Conservation (phyloP, 2,329 filamentous ascomycete species). For the Zasmidium citrigriseum region DNA sequence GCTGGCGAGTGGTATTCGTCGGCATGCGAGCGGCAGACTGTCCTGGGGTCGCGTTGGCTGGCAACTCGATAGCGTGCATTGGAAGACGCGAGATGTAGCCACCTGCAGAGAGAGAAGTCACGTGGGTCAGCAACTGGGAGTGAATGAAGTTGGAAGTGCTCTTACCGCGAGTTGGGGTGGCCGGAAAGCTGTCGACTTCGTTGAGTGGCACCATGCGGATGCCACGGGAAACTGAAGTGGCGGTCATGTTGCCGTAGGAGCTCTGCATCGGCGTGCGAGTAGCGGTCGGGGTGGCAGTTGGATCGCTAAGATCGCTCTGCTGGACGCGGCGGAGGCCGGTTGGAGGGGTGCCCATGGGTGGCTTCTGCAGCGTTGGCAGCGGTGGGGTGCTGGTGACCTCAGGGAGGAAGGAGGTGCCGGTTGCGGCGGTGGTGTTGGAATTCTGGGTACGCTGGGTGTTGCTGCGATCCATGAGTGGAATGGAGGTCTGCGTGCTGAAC, state of each 20-base stretch:
- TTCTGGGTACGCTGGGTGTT: slow-evolving; percentile 21
- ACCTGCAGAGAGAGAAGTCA: neutral
- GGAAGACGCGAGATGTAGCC: neutral
- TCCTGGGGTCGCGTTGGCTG: neutral
- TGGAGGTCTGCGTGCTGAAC: slow-evolving; percentile 13
- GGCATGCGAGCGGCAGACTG: too few relatives aligned
- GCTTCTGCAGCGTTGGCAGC: slow-evolving; percentile 33
- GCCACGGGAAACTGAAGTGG: too few relatives aligned
- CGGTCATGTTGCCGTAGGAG: neutral
- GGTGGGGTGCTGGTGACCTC: slow-evolving; percentile 33
- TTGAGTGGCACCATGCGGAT: too few relatives aligned
- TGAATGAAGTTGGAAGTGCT: too few relatives aligned
- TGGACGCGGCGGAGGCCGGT: neutral
- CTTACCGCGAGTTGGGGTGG: slow-evolving; percentile 13
- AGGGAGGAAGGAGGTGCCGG: slow-evolving; percentile 27
- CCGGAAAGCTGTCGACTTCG: too few relatives aligned
- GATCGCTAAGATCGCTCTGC: too few relatives aligned
- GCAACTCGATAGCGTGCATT: neutral
- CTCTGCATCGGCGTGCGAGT: slow-evolving; percentile 7
- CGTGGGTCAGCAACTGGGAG: neutral
- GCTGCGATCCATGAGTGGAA: slow-evolving; percentile 23
- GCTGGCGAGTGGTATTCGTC: too few relatives aligned
- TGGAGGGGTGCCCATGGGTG: slow-evolving; percentile 14
- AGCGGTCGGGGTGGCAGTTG: too few relatives aligned
- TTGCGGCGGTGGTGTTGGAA: slow-evolving; percentile 19